A percentile compares a stretch with the other conserved stretches of the same genome.
Evolutionary conservation across 1,139 yeast species (phyloP).

Genomic region (Candida glucosophila): DNA sequence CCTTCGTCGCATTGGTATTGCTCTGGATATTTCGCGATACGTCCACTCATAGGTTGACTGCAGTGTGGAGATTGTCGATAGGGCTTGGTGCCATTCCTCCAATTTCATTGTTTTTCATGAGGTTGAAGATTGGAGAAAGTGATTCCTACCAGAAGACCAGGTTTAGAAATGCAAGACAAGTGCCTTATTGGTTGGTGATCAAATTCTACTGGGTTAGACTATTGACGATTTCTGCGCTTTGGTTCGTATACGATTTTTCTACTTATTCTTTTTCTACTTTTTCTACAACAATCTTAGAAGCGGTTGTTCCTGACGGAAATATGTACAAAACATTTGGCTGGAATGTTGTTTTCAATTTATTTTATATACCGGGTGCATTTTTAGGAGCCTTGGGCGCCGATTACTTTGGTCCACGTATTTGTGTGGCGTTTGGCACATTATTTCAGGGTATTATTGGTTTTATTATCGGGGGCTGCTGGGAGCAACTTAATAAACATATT

Average conservation of each 20-base stretch:
- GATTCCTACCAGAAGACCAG: constrained; percentile 61
- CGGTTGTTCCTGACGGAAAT: constrained; percentile 52
- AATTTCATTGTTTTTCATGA: constrained; percentile 61
- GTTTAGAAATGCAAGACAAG: constrained; percentile 48
- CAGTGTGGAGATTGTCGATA: constrained; percentile 88
- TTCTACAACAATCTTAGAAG: constrained; percentile 57
- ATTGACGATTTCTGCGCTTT: constrained; percentile 58
- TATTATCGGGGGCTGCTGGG: constrained; percentile 70
- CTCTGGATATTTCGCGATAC: constrained; percentile 86
- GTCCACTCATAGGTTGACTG: constrained; percentile 57
- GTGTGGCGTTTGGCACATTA: constrained; percentile 60
- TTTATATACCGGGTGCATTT: constrained; percentile 85
- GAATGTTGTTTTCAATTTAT: constrained; percentile 82
- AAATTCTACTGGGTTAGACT: constrained; percentile 85
- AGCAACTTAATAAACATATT: constrained; percentile 46
- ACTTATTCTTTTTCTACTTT: constrained; percentile 82
- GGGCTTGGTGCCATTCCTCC: constrained; percentile 95
- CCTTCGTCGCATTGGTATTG: constrained; percentile 81
- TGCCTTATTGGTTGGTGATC: constrained; percentile 62
- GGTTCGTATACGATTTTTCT: constrained; percentile 90
- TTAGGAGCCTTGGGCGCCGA: constrained; percentile 80
- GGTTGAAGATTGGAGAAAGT: constrained; percentile 69
- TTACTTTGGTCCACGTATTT: constrained; percentile 79
- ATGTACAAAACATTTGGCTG: constrained; percentile 80
- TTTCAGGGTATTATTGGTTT: constrained; percentile 78